Base-by-base conservation (phyloP, 129 eudicot genomes). In the Solidago caesia region DNA sequence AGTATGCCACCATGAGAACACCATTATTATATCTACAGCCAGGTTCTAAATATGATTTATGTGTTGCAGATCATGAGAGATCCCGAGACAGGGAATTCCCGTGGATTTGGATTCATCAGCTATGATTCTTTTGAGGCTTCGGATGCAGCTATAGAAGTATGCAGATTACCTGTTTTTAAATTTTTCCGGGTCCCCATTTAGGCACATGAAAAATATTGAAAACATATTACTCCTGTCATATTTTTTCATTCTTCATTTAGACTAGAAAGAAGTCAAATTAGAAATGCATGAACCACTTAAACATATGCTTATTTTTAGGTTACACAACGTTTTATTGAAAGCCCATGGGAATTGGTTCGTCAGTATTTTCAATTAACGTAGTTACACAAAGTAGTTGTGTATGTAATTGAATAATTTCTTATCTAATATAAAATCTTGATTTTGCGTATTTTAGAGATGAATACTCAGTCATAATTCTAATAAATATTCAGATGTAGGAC, bases 51-150 rank as follows among this genome's bases (percentile, higher is more conserved):
- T 33, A 33, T n/a, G 26, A 44, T 76, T 64, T 63, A 33, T 42
- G 14, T 33, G 39, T 27, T 55, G 48, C 90, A 94, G 99, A 95
- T 95, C 51, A 95, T 91, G 99, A 88, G 99, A 84, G 99, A 95
- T 85, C 99, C 99, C 1, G 99, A 95, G 25, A 87, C 99, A 5
- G 99, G 97, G n/a, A 95, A 95, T 72, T 95, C 99, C 4, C 91
- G 96, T 69, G 99, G 99, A 68, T 91, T 94, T 91, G 99, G 97
- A 61, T 95, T 95, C 82, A 89, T 95, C 56, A 95, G 99, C 81
- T 95, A 95, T 81, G 99, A 91, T 82, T 95, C 99, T 65, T 95
- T 95, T 82, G 99, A 91, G 75, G 96, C 99, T 39, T 95, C 99
- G 74, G 99, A 95, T 84, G 97, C 96, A 67, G 99, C 99, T 74